These are phyloP conservation scores for Zasmidium cellare DNA, from an alignment of 2,329 filamentous ascomycete species.

Conservation along the genomic window DNA sequence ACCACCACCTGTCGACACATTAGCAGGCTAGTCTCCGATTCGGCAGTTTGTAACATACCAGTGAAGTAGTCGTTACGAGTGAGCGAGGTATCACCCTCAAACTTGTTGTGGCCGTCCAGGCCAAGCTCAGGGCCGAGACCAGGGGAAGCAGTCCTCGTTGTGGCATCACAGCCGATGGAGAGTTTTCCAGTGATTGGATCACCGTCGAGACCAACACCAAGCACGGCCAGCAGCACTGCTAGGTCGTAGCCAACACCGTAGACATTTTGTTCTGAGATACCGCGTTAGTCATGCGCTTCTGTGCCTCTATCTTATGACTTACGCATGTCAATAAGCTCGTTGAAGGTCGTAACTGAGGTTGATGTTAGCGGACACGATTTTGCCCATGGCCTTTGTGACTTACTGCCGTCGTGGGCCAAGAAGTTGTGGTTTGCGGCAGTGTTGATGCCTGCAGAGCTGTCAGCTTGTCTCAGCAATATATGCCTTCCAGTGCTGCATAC, in stretches of 20 bases:
- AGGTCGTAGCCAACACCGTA: conserved; percentile 50
- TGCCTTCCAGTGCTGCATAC: conserved; percentile 26
- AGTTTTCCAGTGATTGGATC: conserved; percentile 44
- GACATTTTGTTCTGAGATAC: conserved; percentile 43
- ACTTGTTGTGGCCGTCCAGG: conserved; percentile 48
- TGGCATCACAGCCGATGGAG: conserved; percentile 48
- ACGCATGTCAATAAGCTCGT: conserved; percentile 40
- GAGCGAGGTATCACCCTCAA: conserved; percentile 43
- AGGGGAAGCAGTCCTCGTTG: conserved; percentile 38
- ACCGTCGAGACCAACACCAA: conserved; percentile 43
- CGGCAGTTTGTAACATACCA: neutral
- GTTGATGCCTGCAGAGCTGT: conserved; percentile 35
- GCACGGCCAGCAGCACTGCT: conserved; percentile 40
- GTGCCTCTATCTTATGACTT: neutral
- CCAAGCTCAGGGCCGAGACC: conserved; percentile 42
- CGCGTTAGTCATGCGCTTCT: neutral
- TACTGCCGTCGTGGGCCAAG: conserved; percentile 42
- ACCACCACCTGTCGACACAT: conserved; percentile 33
- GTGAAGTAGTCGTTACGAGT: conserved; percentile 44
- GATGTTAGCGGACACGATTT: too few species aligned
- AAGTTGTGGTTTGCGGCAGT: conserved; percentile 48
- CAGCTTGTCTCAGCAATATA: neutral
- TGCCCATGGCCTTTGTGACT: too few species aligned
- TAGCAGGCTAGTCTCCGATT: neutral
- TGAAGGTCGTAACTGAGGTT: conserved; percentile 33